Conservation (phyloP, 2,329 filamentous ascomycete species). For the Claviceps cyperi region DNA sequence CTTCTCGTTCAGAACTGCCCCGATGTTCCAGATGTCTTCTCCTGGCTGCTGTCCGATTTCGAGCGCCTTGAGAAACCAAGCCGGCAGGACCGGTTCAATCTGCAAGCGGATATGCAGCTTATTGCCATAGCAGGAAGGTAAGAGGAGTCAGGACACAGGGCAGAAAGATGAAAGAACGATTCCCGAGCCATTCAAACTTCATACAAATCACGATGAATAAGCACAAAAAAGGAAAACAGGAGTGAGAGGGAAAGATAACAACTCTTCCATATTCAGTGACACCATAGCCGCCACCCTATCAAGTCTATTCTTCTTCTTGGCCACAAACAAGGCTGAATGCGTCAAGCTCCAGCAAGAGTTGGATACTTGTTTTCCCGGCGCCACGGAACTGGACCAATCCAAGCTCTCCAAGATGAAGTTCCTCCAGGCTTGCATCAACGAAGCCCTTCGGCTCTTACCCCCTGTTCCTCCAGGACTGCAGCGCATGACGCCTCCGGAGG, state of each 20-base stretch:
- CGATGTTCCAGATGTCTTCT: constrained; percentile 16
- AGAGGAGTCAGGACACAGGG: background rate
- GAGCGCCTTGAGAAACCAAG: constrained; percentile 6
- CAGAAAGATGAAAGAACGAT: background rate
- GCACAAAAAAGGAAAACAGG: no score
- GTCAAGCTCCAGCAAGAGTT: constrained; percentile 24
- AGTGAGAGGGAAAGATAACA: no score
- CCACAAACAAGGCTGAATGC: constrained; percentile 6
- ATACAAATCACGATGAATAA: no score
- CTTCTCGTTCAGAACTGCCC: constrained; percentile 1
- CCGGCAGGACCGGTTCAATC: constrained; percentile 11
- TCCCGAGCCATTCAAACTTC: no score
- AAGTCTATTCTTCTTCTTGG: constrained; percentile 21
- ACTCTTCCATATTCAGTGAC: constrained; percentile 12
- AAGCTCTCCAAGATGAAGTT: constrained; percentile 13
- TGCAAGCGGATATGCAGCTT: constrained; percentile 16
- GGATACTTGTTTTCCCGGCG: constrained; percentile 6
- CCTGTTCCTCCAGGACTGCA: constrained; percentile 20
- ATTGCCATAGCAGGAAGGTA: constrained; percentile 20
- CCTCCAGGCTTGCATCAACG: constrained; percentile 25
- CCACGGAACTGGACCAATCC: constrained; percentile 6
- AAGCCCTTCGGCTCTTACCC: constrained; percentile 24
- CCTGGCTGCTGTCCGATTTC: constrained; percentile 17
- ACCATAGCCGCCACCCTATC: constrained; percentile 22
- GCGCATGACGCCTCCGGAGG: constrained; percentile 23